Percentiles rank a stretch among this genome's conserved stretches.
Evolutionary conservation across 78 protist species (phyloP).

Genomic region (Dictyostelium firmibasis): DNA sequence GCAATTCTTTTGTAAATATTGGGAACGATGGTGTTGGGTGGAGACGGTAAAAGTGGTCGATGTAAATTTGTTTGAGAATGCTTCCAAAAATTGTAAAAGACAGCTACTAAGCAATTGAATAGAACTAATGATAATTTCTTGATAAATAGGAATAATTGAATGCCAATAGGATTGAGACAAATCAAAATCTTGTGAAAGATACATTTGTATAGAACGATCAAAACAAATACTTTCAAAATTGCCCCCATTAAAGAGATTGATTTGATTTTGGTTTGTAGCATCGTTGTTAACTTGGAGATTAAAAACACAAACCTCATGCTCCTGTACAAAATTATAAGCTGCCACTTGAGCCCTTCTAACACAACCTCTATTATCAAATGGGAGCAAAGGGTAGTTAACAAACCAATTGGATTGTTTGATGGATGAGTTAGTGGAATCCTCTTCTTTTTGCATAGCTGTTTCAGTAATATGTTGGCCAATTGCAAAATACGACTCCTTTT

Average conservation of each 20-base stretch:
- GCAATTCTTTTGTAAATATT: not conserved
- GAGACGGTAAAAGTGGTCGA: not conserved
- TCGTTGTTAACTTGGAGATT: not conserved
- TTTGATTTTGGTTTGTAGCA: not conserved
- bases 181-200: not conserved
- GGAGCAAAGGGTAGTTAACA: not conserved
- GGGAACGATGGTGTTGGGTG: not conserved
- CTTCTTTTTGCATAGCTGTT: not conserved
- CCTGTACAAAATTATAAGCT: not conserved
- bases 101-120: not conserved
- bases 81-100: not conserved
- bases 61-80: not conserved
- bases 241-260: not conserved
- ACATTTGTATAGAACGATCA: not conserved
- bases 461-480: not conserved
- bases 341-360: not conserved
- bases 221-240: not conserved
- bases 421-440: too few species aligned
- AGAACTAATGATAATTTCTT: not conserved
- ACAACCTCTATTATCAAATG: not conserved
- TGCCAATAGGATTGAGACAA: not conserved
- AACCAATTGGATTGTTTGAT: not conserved
- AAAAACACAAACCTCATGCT: slow-evolving; percentile 30
- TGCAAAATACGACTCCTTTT: not conserved
- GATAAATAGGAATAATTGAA: not conserved